phyloP scores from a whole-genome alignment of 106 monocot species.

The Alisma plantagoaquatica region DNA sequence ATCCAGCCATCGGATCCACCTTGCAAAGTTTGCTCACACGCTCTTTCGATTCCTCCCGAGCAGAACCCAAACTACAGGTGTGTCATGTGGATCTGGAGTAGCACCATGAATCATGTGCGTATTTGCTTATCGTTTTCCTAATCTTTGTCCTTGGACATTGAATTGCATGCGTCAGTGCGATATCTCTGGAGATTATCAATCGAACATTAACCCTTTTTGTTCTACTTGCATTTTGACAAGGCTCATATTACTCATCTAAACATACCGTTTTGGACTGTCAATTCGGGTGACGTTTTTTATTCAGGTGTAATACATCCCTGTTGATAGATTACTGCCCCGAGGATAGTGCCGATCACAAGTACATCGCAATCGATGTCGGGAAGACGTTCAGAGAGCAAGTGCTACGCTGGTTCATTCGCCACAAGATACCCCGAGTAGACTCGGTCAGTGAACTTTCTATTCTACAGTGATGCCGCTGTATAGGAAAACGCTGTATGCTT shows the following conservation, averaged over 20 bases:
- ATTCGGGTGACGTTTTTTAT: slow-evolving; percentile 2
- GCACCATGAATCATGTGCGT: neutral
- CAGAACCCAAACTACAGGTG: slow-evolving; percentile 67
- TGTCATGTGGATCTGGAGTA: neutral
- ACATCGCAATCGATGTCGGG: slow-evolving; percentile 91
- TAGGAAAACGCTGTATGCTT: neutral
- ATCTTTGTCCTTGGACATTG: neutral
- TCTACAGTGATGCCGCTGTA: neutral
- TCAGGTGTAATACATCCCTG: slow-evolving; percentile 89
- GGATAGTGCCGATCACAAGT: slow-evolving; percentile 40
- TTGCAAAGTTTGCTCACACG: slow-evolving; percentile 69
- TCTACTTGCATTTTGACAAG: too few species aligned
- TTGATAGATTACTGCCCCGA: slow-evolving; percentile 79
- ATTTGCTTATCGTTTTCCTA: neutral
- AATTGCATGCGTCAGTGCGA: too few species aligned
- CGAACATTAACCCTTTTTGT: too few species aligned
- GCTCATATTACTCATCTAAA: too few species aligned
- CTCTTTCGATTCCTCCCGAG: slow-evolving; percentile 41
- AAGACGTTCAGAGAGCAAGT: slow-evolving; percentile 96
- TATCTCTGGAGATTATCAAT: too few species aligned
- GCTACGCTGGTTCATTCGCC: slow-evolving; percentile 81
- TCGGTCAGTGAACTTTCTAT: slow-evolving; percentile 43
- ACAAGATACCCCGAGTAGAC: slow-evolving; percentile 85
- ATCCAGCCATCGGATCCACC: slow-evolving; percentile 73
- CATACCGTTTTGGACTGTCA: too few species aligned